Evolutionary conservation across 2,329 filamentous ascomycete species (phyloP), one percentile per base, ranked within the genome.

Genomic region (Pseudogymnoascus sp.): DNA sequence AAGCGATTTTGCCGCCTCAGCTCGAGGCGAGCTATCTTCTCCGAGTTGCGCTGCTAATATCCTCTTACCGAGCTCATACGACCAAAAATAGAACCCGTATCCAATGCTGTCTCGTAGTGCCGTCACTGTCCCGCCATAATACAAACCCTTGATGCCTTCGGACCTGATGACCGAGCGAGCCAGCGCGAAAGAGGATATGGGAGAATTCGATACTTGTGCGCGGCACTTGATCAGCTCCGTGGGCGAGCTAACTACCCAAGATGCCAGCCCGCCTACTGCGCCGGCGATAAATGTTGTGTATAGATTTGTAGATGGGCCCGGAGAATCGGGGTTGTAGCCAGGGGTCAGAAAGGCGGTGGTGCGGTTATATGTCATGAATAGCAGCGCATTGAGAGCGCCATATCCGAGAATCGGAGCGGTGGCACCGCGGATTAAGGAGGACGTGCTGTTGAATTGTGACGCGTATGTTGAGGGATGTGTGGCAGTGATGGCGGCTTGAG

Each of bases 81-180:
- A 88, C 89, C 90, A 96, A 75, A 97, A 97, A 73, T 97, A 97
- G 75, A 97, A 97, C 0, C 93, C 93, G 76, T 97, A 97, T n/a
- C 93, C 93, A 63, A 97, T 83, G 64, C 88, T 88, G 75, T 97
- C 93, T 60, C 93, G 82, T 42, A 93, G 73, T 62, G 88, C 90
- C 0, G 93, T 97, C 15, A 97, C 85, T 0, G 78, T 80, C 19
- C 93, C 93, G 19, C 92, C 93, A 66, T 87, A 83, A 72, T 96
- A 97, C 21, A 97, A 75, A 0, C 92, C 93, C 40, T 81, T 79
- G 3, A 91, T 63, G 0, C 88, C 79, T 3, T 88, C 85, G 1
- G 73, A 77, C 37, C 75, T 79, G 70, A 86, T 78, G 26, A 91
- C 84, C 21, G 85, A 79, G 61, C 80, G 83, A 1, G 86, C 81